Conservation (phyloP, 2,329 filamentous ascomycete species). For the Clonostachys byssicola region DNA sequence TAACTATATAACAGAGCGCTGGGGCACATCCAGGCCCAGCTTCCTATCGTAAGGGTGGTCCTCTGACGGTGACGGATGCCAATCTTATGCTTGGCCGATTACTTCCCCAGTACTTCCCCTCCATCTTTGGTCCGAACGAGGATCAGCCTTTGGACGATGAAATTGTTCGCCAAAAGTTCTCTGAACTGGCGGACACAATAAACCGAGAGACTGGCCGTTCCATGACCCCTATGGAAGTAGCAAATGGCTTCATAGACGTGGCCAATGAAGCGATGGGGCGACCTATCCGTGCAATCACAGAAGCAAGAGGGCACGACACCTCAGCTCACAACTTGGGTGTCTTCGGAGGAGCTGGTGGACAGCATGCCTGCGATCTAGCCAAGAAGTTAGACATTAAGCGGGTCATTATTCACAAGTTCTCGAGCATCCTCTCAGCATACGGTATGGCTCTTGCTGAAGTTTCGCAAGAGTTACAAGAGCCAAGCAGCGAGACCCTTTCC, state of each 20-base stretch:
- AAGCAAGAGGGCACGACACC: constrained; percentile 42
- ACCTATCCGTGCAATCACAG: constrained; percentile 54
- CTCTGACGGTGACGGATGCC: constrained; percentile 69
- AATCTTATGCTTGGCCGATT: constrained; percentile 61
- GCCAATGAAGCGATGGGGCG: constrained; percentile 75
- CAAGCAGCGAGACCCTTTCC: constrained; percentile 15
- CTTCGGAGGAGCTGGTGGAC: constrained; percentile 71
- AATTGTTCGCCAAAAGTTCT: constrained; percentile 27
- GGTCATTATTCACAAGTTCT: constrained; percentile 34
- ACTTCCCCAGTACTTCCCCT: constrained; percentile 58
- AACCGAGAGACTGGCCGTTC: constrained; percentile 26
- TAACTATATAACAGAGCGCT: constrained; percentile 40
- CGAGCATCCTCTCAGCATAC: constrained; percentile 34
- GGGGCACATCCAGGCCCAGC: constrained; percentile 67
- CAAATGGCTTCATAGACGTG: constrained; percentile 70
- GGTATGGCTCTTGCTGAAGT: constrained; percentile 34
- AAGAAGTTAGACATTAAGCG: constrained; percentile 29
- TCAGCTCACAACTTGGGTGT: constrained; percentile 21
- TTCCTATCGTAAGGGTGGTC: constrained; percentile 66
- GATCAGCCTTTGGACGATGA: constrained; percentile 43
- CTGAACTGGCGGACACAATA: constrained; percentile 28
- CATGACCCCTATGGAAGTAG: constrained; percentile 30
- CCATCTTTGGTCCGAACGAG: constrained; percentile 67
- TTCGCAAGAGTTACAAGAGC: constrained; percentile 26
- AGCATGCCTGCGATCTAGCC: constrained; percentile 41